These are phyloP conservation scores for Calonectria hongkongensis DNA, from an alignment of 2,329 filamentous ascomycete species.

Conservation along the genomic window DNA sequence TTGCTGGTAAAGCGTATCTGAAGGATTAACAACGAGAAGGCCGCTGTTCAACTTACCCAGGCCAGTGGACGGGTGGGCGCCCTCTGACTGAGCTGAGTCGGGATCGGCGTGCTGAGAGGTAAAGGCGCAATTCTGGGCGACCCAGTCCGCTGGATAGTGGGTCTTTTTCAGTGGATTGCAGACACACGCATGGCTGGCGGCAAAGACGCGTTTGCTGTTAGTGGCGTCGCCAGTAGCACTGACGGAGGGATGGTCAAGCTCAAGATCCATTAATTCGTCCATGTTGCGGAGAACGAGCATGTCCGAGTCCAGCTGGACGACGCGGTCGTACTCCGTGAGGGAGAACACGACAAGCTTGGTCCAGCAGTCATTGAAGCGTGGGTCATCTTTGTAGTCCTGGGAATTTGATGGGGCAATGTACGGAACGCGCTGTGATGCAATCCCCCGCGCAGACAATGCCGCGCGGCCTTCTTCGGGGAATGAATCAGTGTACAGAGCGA, in stretches of 20 bases:
- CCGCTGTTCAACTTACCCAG: conserved; percentile 71
- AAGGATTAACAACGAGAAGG: conserved; percentile 75
- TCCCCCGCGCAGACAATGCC: conserved; percentile 81
- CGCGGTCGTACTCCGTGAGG: conserved; percentile 83
- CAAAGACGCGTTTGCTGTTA: conserved; percentile 79
- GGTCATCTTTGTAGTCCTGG: conserved; percentile 83
- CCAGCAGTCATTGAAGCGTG: conserved; percentile 93
- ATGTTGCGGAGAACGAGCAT: conserved; percentile 91
- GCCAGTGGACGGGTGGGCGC: conserved; percentile 65
- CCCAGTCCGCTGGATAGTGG: conserved; percentile 86
- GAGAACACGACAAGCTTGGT: conserved; percentile 88
- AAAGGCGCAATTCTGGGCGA: conserved; percentile 75
- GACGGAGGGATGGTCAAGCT: conserved; percentile 73
- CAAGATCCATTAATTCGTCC: conserved; percentile 93
- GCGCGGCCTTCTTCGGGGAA: conserved; percentile 81
- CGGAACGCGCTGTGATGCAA: conserved; percentile 81
- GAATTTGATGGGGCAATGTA: conserved; percentile 82
- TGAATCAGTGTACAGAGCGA: conserved; percentile 88
- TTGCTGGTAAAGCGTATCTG: conserved; percentile 65
- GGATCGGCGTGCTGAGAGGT: conserved; percentile 71
- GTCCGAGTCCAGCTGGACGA: conserved; percentile 91
- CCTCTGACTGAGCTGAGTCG: conserved; percentile 66
- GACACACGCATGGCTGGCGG: conserved; percentile 88
- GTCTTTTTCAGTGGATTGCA: conserved; percentile 87
- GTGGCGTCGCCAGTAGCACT: conserved; percentile 45